Percentiles rank a stretch among this genome's conserved stretches.
Evolutionary conservation across 768 basidiomycete genomes (phyloP).

Genomic region (Mycena amicta): DNA sequence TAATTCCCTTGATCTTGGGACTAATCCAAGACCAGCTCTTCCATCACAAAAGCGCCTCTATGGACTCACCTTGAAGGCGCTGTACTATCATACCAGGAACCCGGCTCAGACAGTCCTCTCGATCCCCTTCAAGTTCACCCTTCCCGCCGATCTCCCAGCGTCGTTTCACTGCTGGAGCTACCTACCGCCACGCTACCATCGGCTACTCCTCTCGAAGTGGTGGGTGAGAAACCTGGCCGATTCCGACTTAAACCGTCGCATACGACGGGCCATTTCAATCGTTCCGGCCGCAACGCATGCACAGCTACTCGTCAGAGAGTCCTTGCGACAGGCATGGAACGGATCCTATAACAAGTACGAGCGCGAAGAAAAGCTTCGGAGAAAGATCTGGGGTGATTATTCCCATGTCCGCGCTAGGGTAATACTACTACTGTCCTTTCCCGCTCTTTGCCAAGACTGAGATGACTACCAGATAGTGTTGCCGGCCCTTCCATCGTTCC

Average conservation of each 20-base stretch:
- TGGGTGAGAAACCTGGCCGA: neutral
- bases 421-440: neutral
- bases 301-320: constrained; percentile 2
- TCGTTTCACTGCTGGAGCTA: constrained; percentile 4
- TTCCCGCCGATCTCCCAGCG: neutral
- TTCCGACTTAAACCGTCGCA: neutral
- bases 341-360: neutral
- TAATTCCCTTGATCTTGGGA: too few relatives aligned
- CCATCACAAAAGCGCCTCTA: too few relatives aligned
- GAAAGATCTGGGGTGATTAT: constrained; percentile 13
- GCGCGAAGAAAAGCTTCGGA: neutral
- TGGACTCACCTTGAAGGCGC: too few relatives aligned
- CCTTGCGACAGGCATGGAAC: neutral
- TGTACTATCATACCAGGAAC: too few relatives aligned
- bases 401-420: neutral
- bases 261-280: constrained; percentile 1
- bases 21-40: too few relatives aligned
- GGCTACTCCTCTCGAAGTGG: too few relatives aligned
- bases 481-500: constrained; percentile 4
- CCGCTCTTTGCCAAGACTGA: neutral
- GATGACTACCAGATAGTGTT: constrained; percentile 7
- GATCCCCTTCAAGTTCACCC: constrained; percentile 1
- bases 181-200: neutral
- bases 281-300: constrained; percentile 1
- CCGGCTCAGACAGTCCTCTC: too few relatives aligned